Evolutionary conservation across 2,329 filamentous ascomycete genomes (phyloP), one percentile per base, ranked within the genome.

Genomic region (Ascosphaera acerosa): DNA sequence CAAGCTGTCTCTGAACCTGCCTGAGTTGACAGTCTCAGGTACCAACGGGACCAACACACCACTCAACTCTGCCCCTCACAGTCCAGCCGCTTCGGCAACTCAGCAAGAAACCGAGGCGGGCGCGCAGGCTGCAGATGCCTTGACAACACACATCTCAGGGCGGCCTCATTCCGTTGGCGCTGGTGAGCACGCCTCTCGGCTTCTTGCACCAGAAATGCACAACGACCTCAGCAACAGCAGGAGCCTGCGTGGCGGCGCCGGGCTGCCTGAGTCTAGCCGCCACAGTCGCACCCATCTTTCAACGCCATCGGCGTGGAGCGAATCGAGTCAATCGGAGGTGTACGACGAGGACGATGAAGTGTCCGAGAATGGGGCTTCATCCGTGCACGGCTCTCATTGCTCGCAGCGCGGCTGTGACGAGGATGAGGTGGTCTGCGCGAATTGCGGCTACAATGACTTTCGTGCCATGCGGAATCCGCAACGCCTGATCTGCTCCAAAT

Each of bases 401-500:
- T n/a, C n/a, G n/a, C n/a, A n/a, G n/a, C n/a, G n/a, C n/a, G n/a
- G n/a, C n/a, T n/a, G n/a, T n/a, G n/a, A n/a, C n/a, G 26, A 28
- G 12, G 20, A 23, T 9, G 20, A 23, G 26, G n/a, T 28, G 26
- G n/a, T n/a, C 12, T 28, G 26, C 12, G 6, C 26, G 6, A 14
- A 14, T 7, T 28, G 26, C 26, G 26, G 26, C 5, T 15, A 28
- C 16, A 6, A 28, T 28, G 26, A 28, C 16, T 28, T 28, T 15
- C 14, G 26, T 7, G 26, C 26, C 6, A 7, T 28, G n/a, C 7
- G n/a, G 26, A 28, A 28, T 9, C 20, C 20, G 7, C 5, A 15
- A 15, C 26, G 26, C 5, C 26, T 28, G n/a, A 28, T 28, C n/a
- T 28, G 26, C 26, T 14, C 26, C 5, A 28, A 28, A 28, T 28